Conservation (phyloP, 2,329 filamentous ascomycete species). For the Botrytis cinerea region DNA sequence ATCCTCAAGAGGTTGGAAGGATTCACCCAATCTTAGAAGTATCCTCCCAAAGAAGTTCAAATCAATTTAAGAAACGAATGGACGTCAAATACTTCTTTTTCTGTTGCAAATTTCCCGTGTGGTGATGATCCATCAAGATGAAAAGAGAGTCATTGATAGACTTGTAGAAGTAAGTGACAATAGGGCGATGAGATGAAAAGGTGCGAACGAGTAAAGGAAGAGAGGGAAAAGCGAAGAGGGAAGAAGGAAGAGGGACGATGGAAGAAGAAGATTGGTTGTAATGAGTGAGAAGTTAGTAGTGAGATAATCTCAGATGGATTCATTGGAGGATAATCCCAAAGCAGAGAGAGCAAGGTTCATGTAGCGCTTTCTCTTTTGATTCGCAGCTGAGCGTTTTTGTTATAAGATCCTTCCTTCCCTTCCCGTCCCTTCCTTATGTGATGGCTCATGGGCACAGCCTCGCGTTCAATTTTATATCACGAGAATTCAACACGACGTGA, state of each 20-base stretch:
- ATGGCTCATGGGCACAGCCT: background rate
- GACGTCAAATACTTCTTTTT: conserved; percentile 27
- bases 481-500: background rate
- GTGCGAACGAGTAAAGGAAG: background rate
- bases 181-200: background rate
- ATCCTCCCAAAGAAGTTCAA: background rate
- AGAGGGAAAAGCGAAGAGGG: background rate
- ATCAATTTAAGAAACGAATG: conserved; percentile 28
- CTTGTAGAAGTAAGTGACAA: conserved; percentile 15
- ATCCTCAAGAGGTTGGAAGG: background rate
- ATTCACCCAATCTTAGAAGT: conserved; percentile 12
- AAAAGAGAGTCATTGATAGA: conserved; percentile 6
- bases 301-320: background rate
- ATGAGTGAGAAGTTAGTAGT: background rate
- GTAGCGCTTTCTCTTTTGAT: conserved; percentile 9
- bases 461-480: background rate
- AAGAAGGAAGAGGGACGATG: background rate
- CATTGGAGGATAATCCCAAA: conserved; percentile 4
- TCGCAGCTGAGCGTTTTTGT: background rate
- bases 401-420: background rate
- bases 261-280: conserved; percentile 1
- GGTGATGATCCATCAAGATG: conserved; percentile 12
- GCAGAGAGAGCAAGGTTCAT: conserved; percentile 10
- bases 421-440: background rate
- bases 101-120: background rate